A percentile compares a stretch with the other conserved stretches of the same genome.
Evolutionary conservation across 2,329 filamentous ascomycete species (phyloP).

Genomic region (Penicillium expansum): DNA sequence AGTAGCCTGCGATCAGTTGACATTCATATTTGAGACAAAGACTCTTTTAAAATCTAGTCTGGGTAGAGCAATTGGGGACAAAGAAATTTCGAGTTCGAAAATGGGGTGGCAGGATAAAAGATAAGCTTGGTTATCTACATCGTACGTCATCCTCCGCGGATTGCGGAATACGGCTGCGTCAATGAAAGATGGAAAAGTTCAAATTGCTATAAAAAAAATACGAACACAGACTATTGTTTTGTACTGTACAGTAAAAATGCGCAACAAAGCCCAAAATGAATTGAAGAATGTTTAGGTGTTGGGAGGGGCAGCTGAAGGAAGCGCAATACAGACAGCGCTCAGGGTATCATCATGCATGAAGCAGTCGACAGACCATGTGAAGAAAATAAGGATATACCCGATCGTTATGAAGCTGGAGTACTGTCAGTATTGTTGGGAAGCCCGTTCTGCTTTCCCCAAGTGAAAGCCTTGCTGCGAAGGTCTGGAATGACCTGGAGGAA

Average conservation of each 20-base stretch:
- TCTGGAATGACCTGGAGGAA: slow-evolving; percentile 59
- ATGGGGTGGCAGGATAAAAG: slow-evolving; percentile 15
- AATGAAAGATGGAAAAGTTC: neutral
- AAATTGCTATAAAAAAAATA: neutral
- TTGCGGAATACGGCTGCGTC: neutral
- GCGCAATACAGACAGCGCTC: slow-evolving; percentile 14
- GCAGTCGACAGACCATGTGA: neutral
- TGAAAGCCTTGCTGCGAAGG: slow-evolving; percentile 55
- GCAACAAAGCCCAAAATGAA: neutral
- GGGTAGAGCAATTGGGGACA: neutral
- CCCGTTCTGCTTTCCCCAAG: slow-evolving; percentile 58
- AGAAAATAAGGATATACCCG: neutral
- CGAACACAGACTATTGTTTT: neutral
- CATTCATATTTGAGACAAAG: neutral
- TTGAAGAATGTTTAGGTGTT: slow-evolving; percentile 6
- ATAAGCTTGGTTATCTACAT: slow-evolving; percentile 16
- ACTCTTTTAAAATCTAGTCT: neutral
- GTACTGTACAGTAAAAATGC: slow-evolving; percentile 9
- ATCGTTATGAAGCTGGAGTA: slow-evolving; percentile 5
- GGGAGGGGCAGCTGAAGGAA: slow-evolving; percentile 8
- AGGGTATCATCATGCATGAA: slow-evolving; percentile 31
- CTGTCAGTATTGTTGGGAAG: slow-evolving; percentile 22
- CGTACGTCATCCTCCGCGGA: slow-evolving; percentile 22
- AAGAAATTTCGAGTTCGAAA: slow-evolving; percentile 9
- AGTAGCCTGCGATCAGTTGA: neutral